Evolutionary conservation across 2,329 filamentous ascomycete genomes (phyloP), one percentile per base, ranked within the genome.

Genomic region (Trichophyton verrucosum): DNA sequence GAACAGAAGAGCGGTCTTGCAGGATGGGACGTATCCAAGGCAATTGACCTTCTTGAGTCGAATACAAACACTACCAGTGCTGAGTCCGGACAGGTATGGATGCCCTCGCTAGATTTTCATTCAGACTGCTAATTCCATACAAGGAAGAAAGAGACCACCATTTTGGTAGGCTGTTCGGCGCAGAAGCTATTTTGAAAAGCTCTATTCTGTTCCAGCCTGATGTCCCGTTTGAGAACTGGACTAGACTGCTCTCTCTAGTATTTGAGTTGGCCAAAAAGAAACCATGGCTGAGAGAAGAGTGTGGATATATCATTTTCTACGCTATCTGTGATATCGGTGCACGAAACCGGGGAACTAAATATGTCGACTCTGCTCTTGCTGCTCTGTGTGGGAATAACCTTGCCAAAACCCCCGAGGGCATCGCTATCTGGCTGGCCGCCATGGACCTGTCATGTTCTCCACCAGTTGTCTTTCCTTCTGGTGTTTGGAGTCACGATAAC

Each of bases 201-300:
- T 82, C 82, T 3, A 81, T 91, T 46, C 76, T 95, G 11, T 86
- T 91, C 66, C 73, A 77, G 61, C 73, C 77, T 3, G 77, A 83
- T 38, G 74, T 78, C 17, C 76, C 81, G 3, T 80, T 76, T 59
- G 70, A 76, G 62, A 74, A 80, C 56, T 77, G 75, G 74, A 77
- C 79, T 53, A 77, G 80, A 60, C 78, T 95, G n/a, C 76, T 96
- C 56, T 82, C 87, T 60, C 76, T 88, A 59, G 76, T 96, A 36
- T 81, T 91, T 67, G 82, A 85, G 64, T 80, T 96, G 63, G 85
- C 87, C 46, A 82, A 84, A 67, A 88, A 88, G 74, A 95, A 95
- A 73, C 83, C 88, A 36, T 96, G 91, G 92, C 80, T 97, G 65
- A 83, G 89, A 63, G 86, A 92, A 68, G 89, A 95, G 71, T 96